Conservation (phyloP, 73 alveolate species). For the Blepharisma stoltei region DNA sequence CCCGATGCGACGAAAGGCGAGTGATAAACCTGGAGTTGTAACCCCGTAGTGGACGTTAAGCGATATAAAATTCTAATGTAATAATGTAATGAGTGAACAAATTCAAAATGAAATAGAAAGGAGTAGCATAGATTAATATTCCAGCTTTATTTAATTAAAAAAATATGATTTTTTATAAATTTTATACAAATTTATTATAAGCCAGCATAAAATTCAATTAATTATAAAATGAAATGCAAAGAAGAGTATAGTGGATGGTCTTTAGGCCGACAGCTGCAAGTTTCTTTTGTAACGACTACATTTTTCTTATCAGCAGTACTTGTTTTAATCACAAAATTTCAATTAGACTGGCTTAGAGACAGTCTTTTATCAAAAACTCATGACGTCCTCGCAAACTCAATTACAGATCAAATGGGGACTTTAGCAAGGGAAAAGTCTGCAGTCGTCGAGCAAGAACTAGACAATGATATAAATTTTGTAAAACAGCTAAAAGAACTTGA, state of each 20-base stretch:
- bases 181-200: too few species aligned
- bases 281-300: background rate
- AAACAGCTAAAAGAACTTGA: background rate
- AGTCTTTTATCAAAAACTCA: background rate
- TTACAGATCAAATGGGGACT: background rate
- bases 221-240: background rate
- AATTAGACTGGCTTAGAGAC: conserved; percentile 15
- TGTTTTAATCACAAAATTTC: background rate
- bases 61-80: too few species aligned
- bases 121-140: conserved; percentile 26
- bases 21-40: too few species aligned
- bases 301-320: background rate
- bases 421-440: background rate
- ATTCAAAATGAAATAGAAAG: conserved; percentile 27
- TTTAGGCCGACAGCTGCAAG: conserved; percentile 3
- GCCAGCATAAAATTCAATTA: too few species aligned
- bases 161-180: too few species aligned
- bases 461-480: background rate
- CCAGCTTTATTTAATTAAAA: too few species aligned
- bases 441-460: background rate
- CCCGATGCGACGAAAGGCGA: too few species aligned
- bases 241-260: background rate
- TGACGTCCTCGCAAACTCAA: background rate
- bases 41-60: too few species aligned
- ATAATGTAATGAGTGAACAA: conserved; percentile 24